Evolutionary conservation across 2,329 filamentous ascomycete species (phyloP).

Genomic region (Colletotrichum scovillei): DNA sequence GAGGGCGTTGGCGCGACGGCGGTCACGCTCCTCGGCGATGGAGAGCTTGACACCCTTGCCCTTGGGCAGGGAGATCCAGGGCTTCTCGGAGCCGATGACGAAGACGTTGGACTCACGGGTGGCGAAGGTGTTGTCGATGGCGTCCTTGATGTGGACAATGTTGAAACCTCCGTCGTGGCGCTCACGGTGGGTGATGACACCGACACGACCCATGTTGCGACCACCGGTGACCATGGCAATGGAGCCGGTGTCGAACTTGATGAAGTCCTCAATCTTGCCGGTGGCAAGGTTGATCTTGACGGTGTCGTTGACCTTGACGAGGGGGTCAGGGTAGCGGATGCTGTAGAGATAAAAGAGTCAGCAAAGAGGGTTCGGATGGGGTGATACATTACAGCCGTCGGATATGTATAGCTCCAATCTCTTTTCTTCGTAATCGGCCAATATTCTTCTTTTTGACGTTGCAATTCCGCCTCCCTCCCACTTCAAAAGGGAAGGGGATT

Average conservation of each 20-base stretch:
- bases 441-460: conserved; percentile 31
- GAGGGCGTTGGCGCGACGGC: conserved; percentile 78
- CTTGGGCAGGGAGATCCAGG: conserved; percentile 99
- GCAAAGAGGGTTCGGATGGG: conserved; percentile 44
- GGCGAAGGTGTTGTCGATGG: conserved; percentile 99
- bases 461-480: conserved; percentile 28
- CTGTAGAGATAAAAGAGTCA: conserved; percentile 64
- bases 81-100: conserved; percentile 98
- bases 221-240: conserved; percentile 99
- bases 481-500: not conserved
- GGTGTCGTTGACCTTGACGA: conserved; percentile 99
- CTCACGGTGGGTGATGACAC: conserved; percentile 99
- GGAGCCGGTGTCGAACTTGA: conserved; percentile 98
- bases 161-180: conserved; percentile 99
- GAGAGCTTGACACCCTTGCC: conserved; percentile 99
- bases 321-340: conserved; percentile 98
- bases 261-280: conserved; percentile 98
- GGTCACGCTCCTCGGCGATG: conserved; percentile 99
- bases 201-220: conserved; percentile 99
- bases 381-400: conserved; percentile 65
- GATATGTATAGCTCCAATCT: conserved; percentile 49
- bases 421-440: conserved; percentile 32
- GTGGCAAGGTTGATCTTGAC: conserved; percentile 98
- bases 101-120: conserved; percentile 99
- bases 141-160: conserved; percentile 99